Percentiles rank a stretch among this genome's conserved stretches.
Conservation (phyloP, 2,329 filamentous ascomycete genomes). For the Emmonsia crescens region DNA sequence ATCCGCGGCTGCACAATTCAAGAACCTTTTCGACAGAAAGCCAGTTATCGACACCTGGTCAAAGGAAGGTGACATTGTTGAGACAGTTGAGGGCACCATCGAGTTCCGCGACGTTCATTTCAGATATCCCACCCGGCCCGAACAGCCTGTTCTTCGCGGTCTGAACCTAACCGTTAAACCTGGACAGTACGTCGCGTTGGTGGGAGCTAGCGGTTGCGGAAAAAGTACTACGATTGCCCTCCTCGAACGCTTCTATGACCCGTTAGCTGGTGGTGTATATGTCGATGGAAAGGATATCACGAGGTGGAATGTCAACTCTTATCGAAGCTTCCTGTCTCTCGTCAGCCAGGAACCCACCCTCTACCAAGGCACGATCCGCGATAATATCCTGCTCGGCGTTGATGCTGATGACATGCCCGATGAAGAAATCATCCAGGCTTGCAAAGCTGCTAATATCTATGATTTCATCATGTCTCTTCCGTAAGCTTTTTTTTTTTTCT, state of each 20-base stretch:
- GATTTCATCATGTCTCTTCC: slow-evolving; percentile 77
- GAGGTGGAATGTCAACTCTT: slow-evolving; percentile 71
- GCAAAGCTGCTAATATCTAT: slow-evolving; percentile 84
- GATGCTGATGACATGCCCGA: slow-evolving; percentile 58
- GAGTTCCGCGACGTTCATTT: slow-evolving; percentile 93
- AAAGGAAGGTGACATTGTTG: slow-evolving; percentile 51
- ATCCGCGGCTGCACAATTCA: slow-evolving; percentile 68
- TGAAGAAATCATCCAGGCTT: slow-evolving; percentile 62
- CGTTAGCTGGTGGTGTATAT: slow-evolving; percentile 65
- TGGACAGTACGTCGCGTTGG: slow-evolving; percentile 55
- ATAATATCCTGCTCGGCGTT: slow-evolving; percentile 78
- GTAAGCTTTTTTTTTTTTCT: slow-evolving; percentile 29
- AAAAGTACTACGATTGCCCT: slow-evolving; percentile 90
- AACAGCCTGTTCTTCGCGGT: slow-evolving; percentile 83
- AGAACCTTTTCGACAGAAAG: slow-evolving; percentile 70
- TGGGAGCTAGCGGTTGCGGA: slow-evolving; percentile 88
- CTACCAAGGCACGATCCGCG: slow-evolving; percentile 82
- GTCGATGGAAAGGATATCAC: slow-evolving; percentile 78
- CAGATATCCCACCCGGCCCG: slow-evolving; percentile 80
- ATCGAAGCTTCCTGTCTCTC: slow-evolving; percentile 71
- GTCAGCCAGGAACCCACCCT: slow-evolving; percentile 91
- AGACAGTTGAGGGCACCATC: slow-evolving; percentile 60
- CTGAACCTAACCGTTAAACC: slow-evolving; percentile 48
- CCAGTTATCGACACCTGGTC: slow-evolving; percentile 79
- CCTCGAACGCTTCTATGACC: slow-evolving; percentile 90